Evolutionary conservation across 768 basidiomycete species (phyloP), one percentile per base, ranked within the genome.

Genomic region (Suillus sp.): DNA sequence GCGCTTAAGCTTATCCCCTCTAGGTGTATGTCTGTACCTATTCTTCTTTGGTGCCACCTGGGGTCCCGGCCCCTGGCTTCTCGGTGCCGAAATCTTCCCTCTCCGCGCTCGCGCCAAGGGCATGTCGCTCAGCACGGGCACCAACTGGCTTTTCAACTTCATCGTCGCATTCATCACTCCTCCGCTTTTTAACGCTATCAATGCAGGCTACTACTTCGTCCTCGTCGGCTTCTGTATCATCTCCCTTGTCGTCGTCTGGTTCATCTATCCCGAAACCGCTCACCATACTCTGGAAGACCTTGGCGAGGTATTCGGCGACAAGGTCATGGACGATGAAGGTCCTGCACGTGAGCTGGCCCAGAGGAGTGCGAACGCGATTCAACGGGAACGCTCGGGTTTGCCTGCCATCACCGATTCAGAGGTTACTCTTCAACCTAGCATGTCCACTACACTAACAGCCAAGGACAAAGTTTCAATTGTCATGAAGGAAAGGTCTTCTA

Each of bases 1-100:
- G 45, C 0, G 56, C 45, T 20, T 60, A 65, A n/a, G 65, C 68
- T 27, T 7, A n/a, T 34, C 32, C 51, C 11, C 6, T 32, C 27
- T 2, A 53, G 51, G 81, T 63, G 79, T 85, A 60, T 83, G 83
- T 67, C 67, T 83, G n/a, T 88, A 87, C 69, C 78, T 88, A 27
- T 86, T 87, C 70, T 78, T 86, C 67, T 86, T 81, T 59, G 84
- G 82, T 6, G 82, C 81, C 25, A 82, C 84, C 68, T 84, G 84
- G 84, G 84, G 84, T 45, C 84, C 84, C 0, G 78, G 78, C 25
- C 81, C 84, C 2, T 85, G 83, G 83, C 76, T 84, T 13, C 79
- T 85, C 54, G 78, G 78, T 20, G 83, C 82, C 1, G 84, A 85
- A 63, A 76, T 84, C 47, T 85, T 84, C 66, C 81, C 77, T 42